Evolutionary conservation across 73 alveolate genomes (phyloP), one percentile per base, ranked within the genome.

Genomic region (Tetrahymena borealis): DNA sequence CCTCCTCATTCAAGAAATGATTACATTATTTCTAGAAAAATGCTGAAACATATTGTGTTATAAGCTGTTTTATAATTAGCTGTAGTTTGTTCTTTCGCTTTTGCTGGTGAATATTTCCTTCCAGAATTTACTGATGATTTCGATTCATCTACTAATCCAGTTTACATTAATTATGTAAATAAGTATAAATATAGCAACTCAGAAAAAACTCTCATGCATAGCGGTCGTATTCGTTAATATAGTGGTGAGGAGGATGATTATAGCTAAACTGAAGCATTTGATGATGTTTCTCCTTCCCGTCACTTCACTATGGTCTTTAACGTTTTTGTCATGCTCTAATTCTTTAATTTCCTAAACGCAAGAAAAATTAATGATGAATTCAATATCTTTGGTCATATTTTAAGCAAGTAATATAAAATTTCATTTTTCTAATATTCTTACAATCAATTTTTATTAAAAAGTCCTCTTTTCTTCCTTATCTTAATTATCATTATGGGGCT

Each of bases 1-100:
- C 96, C 96, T 40, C 99, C 99, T 10, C 95, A 97, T 78, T 95
- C 95, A 43, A 97, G 94, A 95, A 97, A 94, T 39, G 99, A 98
- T 90, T 94, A 96, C 36, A 97, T 98, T 13, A 96, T 98, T 38
- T 97, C 97, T 91, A 96, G 98, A 20, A 95, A 95, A 39, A 98
- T 98, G 99, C 94, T 98, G 97, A 98, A 98, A 36, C 97, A 97
- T 91, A 98, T 98, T 37, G 91, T 95, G 39, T 97, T 98, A 32
- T 96, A 97, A 90, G 90, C 97, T 78, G 15, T 97, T 39, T 96
- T 95, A 92, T 94, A 98, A 94, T 95, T 98, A 78, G 94, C 93
- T 20, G 78, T 95, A 16, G 93, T 97, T 15, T 93, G 95, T 39
- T 36, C 95, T 11, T 94, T 97, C 95, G 94, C 96, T 38, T 97